A percentile compares a stretch with the other conserved stretches of the same genome.
These are phyloP conservation scores for Saccharata proteae DNA, from an alignment of 2,329 filamentous ascomycete species.

Conservation along the genomic window DNA sequence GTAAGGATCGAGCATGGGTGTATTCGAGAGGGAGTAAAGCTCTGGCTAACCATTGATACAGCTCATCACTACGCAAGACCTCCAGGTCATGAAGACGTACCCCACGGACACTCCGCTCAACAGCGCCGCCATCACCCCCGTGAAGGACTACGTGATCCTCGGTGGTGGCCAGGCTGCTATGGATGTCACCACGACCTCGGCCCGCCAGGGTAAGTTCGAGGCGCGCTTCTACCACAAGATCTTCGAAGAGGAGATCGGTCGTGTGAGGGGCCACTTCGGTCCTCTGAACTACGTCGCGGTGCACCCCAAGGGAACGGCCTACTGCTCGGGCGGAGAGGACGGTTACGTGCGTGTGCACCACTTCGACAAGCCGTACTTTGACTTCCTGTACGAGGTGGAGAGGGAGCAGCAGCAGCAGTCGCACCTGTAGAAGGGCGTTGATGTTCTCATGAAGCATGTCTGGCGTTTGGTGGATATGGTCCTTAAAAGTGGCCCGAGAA, in stretches of 20 bases:
- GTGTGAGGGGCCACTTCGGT: conserved; percentile 94
- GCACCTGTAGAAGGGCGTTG: conserved; percentile 21
- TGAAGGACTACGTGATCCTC: conserved; percentile 96
- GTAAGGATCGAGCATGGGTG: conserved; percentile 30
- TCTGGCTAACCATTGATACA: conserved; percentile 17
- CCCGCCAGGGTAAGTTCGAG: conserved; percentile 97
- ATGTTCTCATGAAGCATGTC: conserved; percentile 10
- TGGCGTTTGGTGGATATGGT: conserved; percentile 7
- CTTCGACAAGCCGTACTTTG: conserved; percentile 97
- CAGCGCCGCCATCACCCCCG: conserved; percentile 83
- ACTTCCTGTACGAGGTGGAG: conserved; percentile 98
- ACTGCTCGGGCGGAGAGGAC: conserved; percentile 93
- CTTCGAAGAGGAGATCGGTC: conserved; percentile 96
- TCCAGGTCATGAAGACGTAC: conserved; percentile 90
- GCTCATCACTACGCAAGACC: conserved; percentile 75
- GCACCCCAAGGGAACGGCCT: conserved; percentile 81
- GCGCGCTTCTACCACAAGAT: conserved; percentile 99
- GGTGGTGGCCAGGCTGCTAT: conserved; percentile 97
- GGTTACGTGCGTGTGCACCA: conserved; percentile 97
- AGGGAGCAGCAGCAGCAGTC: conserved; percentile 53
- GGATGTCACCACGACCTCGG: conserved; percentile 91
- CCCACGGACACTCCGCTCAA: conserved; percentile 88
- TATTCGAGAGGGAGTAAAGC: conserved; percentile 4
- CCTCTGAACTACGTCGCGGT: conserved; percentile 92
- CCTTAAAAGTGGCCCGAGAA: conserved; percentile 8